A percentile compares a stretch with the other conserved stretches of the same genome.
Conservation (phyloP, 305 asterid species). For the Fraxinus latifolia region DNA sequence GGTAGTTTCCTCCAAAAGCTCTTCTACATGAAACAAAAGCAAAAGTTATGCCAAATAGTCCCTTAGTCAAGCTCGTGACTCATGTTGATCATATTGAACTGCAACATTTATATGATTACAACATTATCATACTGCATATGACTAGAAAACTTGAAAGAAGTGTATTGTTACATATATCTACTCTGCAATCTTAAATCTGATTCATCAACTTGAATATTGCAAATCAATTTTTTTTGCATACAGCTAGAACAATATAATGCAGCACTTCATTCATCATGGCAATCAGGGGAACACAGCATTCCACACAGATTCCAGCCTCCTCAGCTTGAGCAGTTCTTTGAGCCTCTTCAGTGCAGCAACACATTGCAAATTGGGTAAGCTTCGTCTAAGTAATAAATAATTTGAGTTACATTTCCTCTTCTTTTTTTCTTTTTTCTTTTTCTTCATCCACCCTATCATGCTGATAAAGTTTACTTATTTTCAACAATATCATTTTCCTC, state of each 20-base stretch:
- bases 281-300: slow-evolving; percentile 19
- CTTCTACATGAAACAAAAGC: too few species aligned
- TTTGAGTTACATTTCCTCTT: not conserved
- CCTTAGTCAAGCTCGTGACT: not conserved
- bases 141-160: not conserved
- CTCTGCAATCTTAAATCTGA: too few species aligned
- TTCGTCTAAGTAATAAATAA: not conserved
- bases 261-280: slow-evolving; percentile 26
- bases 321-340: slow-evolving; percentile 26
- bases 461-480: not conserved
- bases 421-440: not conserved
- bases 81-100: not conserved
- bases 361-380: slow-evolving; percentile 27
- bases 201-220: not conserved
- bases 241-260: slow-evolving; percentile 36
- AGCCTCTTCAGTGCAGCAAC: slow-evolving; percentile 25
- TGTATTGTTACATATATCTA: too few species aligned
- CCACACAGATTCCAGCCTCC: slow-evolving; percentile 9
- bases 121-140: not conserved
- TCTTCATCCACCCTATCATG: not conserved
- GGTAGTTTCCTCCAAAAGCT: too few species aligned
- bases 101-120: not conserved
- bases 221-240: not conserved
- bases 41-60: too few species aligned
- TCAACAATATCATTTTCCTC: not conserved